These are phyloP conservation scores for Puccinia horiana DNA, from an alignment of 1,284 basidiomycete species.

Conservation along the genomic window DNA sequence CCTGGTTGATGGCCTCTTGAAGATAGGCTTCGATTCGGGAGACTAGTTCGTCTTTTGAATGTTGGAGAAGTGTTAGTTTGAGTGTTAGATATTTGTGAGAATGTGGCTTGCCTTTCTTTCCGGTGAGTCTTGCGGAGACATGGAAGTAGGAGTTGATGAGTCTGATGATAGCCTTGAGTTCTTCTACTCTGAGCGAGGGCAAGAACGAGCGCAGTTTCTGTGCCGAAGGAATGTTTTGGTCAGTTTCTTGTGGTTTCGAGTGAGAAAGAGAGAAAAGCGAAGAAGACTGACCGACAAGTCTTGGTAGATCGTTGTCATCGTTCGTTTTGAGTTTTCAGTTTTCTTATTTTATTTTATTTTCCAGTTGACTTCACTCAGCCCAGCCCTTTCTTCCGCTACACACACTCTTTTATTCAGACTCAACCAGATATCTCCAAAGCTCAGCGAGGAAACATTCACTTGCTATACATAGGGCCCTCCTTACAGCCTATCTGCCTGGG, in stretches of 20 bases:
- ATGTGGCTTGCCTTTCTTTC: conserved; percentile 25
- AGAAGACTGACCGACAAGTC: conserved; percentile 9
- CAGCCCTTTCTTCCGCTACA: too few relatives aligned
- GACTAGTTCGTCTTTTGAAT: conserved; percentile 15
- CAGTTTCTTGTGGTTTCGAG: background rate
- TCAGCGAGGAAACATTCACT: too few relatives aligned
- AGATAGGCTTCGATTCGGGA: conserved; percentile 19
- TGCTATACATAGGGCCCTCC: too few relatives aligned
- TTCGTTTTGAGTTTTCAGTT: too few relatives aligned
- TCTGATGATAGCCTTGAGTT: conserved; percentile 35
- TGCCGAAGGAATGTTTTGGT: background rate
- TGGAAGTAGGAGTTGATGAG: conserved; percentile 21
- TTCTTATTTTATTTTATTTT: too few relatives aligned
- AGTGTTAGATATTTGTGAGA: background rate
- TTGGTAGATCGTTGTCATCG: conserved; percentile 3
- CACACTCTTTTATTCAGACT: too few relatives aligned
- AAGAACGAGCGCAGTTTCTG: conserved; percentile 31
- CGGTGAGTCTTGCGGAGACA: conserved; percentile 6
- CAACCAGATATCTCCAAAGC: too few relatives aligned
- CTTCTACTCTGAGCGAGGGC: conserved; percentile 32
- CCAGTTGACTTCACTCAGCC: too few relatives aligned
- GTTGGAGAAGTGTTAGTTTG: background rate
- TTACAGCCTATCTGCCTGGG: too few relatives aligned
- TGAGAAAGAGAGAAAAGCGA: background rate
- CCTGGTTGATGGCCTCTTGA: background rate